Evolutionary conservation across 116 monocot genomes (phyloP).

Genomic region (Thalassia testudinum): DNA sequence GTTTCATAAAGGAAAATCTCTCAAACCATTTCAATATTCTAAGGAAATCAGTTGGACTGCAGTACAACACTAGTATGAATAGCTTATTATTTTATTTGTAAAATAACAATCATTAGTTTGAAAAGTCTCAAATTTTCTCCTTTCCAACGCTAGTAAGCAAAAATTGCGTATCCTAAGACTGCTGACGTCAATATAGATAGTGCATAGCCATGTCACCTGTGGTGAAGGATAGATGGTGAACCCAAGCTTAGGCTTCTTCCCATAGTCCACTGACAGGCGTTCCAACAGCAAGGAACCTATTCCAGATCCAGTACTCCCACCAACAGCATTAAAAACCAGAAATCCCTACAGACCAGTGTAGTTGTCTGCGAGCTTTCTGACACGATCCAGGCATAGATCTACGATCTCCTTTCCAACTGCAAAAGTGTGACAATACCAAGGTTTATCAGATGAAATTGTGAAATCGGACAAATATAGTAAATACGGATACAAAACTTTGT

Average conservation of each 20-base stretch:
- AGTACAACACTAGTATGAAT: too few species aligned
- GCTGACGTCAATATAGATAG: too few species aligned
- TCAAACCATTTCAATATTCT: too few species aligned
- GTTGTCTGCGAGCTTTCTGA: constrained; percentile 21
- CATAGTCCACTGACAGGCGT: constrained; percentile 19
- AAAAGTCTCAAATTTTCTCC: too few species aligned
- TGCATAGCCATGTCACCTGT: too few species aligned
- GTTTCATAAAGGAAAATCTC: too few species aligned
- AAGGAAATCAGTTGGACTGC: too few species aligned
- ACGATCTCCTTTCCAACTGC: constrained; percentile 26
- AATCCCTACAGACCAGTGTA: constrained; percentile 22
- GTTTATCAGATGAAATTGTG: neutral
- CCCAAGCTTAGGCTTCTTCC: constrained; percentile 20
- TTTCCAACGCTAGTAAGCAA: too few species aligned
- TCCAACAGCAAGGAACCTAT: constrained; percentile 19
- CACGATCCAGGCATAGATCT: constrained; percentile 21
- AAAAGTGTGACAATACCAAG: neutral
- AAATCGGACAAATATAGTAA: neutral
- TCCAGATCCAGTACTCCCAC: constrained; percentile 25
- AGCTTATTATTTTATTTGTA: too few species aligned
- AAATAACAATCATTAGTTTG: too few species aligned
- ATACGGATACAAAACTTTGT: neutral
- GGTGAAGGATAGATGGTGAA: constrained; percentile 22
- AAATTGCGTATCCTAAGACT: too few species aligned
- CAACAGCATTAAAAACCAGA: constrained; percentile 21